Base-by-base conservation (phyloP, 331 rosid species). In the Pyracantha coccinea region DNA sequence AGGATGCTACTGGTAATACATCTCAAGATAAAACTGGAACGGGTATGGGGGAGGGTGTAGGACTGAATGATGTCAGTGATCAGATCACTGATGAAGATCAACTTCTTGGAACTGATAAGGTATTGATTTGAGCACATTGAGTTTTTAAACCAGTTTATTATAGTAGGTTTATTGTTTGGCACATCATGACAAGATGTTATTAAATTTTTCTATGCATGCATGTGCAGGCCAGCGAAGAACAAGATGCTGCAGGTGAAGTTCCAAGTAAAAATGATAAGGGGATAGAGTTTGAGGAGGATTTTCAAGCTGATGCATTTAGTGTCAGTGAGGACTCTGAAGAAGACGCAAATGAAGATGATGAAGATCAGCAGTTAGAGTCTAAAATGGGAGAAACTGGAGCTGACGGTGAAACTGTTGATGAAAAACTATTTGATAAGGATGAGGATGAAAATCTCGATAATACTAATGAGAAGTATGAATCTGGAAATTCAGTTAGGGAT, bases 41-140 rank as follows among this genome's bases (percentile, higher is more conserved):
- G 6, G 97, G 97, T 69, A 90, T 94, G 96, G 97, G 96, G 29
- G 97, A 92, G 69, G 99, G 99, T 75, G 85, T 75, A 4, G 97
- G 99, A 76, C 21, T 77, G 80, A 90, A 88, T 16, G 99, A 94
- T 84, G 97, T 94, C 76, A 94, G 97, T 75, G 97, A 94, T 71
- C 96, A 90, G 86, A 90, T 94, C 55, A 82, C 88, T 4, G 91
- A 94, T 78, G 96, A 92, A 87, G 97, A 92, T 85, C 99, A 94
- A 86, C 80, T 94, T 71, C 87, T 86, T 76, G 96, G 90, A 73
- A 82, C 74, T 45, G 93, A 88, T 47, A 90, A 89, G 96, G 99
- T 92, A 79, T 78, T 29, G 25, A 35, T 66, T 62, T 6, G 27
- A 72, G 16, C 47, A 28, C 70, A 3, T 77, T 55, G 20, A 66